These are phyloP conservation scores for Adansonia digitata DNA, from an alignment of 345 rosid species.

Conservation along the genomic window DNA sequence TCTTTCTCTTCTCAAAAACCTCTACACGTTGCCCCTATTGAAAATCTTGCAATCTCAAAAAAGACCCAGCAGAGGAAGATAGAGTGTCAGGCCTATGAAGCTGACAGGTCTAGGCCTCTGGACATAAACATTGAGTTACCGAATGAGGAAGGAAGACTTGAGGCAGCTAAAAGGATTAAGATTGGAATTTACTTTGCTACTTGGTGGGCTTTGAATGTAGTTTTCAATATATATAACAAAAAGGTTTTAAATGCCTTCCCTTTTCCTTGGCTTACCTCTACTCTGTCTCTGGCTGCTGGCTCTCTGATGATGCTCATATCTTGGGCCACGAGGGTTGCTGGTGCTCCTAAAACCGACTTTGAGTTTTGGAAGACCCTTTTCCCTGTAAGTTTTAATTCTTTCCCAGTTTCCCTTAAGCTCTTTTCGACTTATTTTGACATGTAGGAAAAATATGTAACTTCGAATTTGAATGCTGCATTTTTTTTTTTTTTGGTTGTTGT, in stretches of 20 bases:
- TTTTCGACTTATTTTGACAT: no score
- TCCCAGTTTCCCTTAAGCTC: no score
- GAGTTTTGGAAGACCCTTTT: slow-evolving; percentile 89
- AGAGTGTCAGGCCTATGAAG: slow-evolving; percentile 61
- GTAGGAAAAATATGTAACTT: not conserved
- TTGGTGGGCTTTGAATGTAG: slow-evolving; percentile 98
- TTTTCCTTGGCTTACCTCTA: slow-evolving; percentile 95
- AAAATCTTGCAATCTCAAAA: slow-evolving; percentile 27
- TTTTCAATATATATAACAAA: slow-evolving; percentile 92
- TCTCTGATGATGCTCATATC: slow-evolving; percentile 84
- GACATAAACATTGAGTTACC: slow-evolving; percentile 42
- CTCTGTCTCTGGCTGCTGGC: slow-evolving; percentile 89
- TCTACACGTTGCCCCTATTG: slow-evolving; percentile 37
- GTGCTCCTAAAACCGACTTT: slow-evolving; percentile 67
- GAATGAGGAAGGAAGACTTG: slow-evolving; percentile 8
- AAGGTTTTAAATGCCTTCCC: slow-evolving; percentile 95
- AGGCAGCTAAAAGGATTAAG: slow-evolving; percentile 27
- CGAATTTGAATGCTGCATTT: no score
- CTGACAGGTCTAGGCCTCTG: slow-evolving; percentile 59
- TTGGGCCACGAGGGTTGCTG: slow-evolving; percentile 75
- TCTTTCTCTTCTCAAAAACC: slow-evolving; percentile 2
- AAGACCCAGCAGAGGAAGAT: slow-evolving; percentile 28
- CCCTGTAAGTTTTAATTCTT: slow-evolving; percentile 46
- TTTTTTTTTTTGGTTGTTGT: no score
- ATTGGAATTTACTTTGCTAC: slow-evolving; percentile 91